Conservation (phyloP, 768 basidiomycete genomes). For the Phylloporus sp. region DNA sequence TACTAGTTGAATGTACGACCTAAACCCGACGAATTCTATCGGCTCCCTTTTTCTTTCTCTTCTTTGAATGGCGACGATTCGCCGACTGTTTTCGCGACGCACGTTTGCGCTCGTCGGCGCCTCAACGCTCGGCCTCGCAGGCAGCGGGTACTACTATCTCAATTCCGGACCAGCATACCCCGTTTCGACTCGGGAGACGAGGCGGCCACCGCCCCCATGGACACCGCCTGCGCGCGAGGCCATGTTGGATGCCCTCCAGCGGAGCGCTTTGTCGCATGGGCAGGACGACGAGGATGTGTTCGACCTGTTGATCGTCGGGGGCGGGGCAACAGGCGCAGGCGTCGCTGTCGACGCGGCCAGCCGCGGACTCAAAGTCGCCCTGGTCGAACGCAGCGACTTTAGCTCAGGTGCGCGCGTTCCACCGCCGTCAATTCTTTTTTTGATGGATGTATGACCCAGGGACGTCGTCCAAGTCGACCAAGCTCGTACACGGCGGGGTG, state of each 20-base stretch:
- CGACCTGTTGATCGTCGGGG: conserved; percentile 84
- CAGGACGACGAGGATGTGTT: conserved; percentile 53
- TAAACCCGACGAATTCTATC: neutral
- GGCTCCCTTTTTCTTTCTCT: too few relatives aligned
- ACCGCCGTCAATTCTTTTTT: neutral
- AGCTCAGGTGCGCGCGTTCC: conserved; percentile 57
- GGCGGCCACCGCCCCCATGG: conserved; percentile 78
- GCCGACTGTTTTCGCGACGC: conserved; percentile 45
- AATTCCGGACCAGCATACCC: conserved; percentile 73
- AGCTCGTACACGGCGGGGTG: conserved; percentile 97
- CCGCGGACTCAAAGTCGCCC: conserved; percentile 85
- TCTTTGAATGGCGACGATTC: conserved; percentile 4
- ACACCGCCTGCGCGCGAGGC: conserved; percentile 66
- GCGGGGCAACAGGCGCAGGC: conserved; percentile 94
- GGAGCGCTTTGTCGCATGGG: conserved; percentile 17
- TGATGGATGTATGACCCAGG: conserved; percentile 41
- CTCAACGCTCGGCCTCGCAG: conserved; percentile 49
- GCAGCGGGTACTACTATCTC: conserved; percentile 65
- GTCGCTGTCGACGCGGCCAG: conserved; percentile 95
- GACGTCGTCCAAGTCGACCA: conserved; percentile 95
- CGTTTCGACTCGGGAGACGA: conserved; percentile 55
- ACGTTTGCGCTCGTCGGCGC: conserved; percentile 51
- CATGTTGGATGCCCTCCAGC: conserved; percentile 53
- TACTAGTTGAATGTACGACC: neutral
- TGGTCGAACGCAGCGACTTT: conserved; percentile 94